Evolutionary conservation across 163 green algal species (phyloP).

Genomic region (Scenedesmus sp.): DNA sequence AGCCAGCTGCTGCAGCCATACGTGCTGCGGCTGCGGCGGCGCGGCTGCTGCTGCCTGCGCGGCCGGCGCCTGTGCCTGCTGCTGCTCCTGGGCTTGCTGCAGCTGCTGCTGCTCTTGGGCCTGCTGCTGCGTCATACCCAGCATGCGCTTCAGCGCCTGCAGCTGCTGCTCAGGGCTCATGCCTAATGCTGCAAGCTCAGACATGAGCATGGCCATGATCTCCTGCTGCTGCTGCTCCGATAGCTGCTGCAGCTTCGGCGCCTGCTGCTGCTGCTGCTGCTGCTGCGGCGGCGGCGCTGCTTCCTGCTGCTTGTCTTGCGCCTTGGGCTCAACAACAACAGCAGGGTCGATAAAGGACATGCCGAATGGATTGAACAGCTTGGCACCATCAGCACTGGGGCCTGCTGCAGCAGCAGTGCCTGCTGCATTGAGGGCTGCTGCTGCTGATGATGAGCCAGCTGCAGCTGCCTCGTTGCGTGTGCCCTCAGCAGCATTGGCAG

Average conservation of each 20-base stretch:
- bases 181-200: slow-evolving; percentile 18
- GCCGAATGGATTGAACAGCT: slow-evolving; percentile 30
- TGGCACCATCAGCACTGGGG: background rate
- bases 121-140: slow-evolving; percentile 44
- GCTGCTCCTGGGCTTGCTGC: slow-evolving; percentile 3
- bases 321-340: background rate
- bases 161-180: slow-evolving; percentile 39
- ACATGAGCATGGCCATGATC: slow-evolving; percentile 32
- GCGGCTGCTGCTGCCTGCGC: background rate
- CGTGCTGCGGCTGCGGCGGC: slow-evolving; percentile 26
- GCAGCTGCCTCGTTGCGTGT: background rate
- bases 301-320: background rate
- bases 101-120: background rate
- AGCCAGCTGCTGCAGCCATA: slow-evolving; percentile 51
- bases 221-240: slow-evolving; percentile 34
- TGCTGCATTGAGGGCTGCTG: background rate
- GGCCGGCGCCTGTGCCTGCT: background rate
- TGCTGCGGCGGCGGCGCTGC: background rate
- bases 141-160: slow-evolving; percentile 38
- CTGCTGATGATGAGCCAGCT: background rate
- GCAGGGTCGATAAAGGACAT: slow-evolving; percentile 27
- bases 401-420: background rate
- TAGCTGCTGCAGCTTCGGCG: slow-evolving; percentile 6
- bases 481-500: background rate
- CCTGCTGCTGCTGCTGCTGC: slow-evolving; percentile 6